Base-by-base conservation (phyloP, 1,139 yeast genomes). In the Geotrichum phurueaensis region DNA sequence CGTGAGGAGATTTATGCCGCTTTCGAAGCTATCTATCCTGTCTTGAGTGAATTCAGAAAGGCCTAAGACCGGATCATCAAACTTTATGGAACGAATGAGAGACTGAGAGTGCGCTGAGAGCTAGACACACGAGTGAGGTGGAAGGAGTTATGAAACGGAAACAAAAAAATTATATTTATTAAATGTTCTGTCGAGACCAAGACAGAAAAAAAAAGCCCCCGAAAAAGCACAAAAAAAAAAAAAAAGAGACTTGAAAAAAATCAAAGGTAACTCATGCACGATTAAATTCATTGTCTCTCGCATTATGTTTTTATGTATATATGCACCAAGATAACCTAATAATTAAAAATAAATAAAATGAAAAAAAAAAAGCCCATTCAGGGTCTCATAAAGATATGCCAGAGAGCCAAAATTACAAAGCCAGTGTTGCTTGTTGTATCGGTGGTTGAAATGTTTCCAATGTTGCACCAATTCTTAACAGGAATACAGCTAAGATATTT, bases 1-100 rank as follows among this genome's bases (percentile, higher is more conserved):
- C 88, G 99, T 76, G 99, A 94, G 75, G 99, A 94, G 75, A 94
- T 94, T 67, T 94, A 94, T 75, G 96, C 92, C 68, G 99, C 99
- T 5, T 94, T 94, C 74, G 99, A 94, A 75, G 96, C 97, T 66
- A 94, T 94, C 63, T 94, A 94, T 76, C 99, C 99, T 58, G 99
- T 94, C 76, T 82, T 94, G 82, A 90, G 96, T 79, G 99, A 94
- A 81, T 94, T 94, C 80, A 86, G 98, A 75, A 94, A 94, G 78
- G 84, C 86, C 63, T 86, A 73, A 76, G 20, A 13, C 18, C 5
- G 18, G 43, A n/a, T 6, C 4, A 36, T 15, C 31, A 53, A 22
- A 22, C 15, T 3, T 31, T 6, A 18, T 36, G 25, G 25, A 29
- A 25, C 9, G 27, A 45, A 20, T 43, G 29, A 10, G 48, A 47